Conservation (phyloP, 345 rosid genomes). For the Cochlearia excelsa region DNA sequence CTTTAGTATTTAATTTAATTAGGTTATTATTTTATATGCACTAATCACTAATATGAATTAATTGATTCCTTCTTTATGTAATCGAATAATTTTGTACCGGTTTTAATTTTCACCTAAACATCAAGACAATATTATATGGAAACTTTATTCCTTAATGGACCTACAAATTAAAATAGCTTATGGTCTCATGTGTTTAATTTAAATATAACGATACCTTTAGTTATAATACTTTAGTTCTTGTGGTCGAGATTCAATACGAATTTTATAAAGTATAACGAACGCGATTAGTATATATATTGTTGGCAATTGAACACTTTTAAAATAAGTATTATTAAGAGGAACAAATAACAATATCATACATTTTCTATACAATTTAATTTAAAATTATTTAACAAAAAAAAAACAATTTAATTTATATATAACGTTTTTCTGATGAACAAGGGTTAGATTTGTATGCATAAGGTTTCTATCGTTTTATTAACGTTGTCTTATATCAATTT, state of each 20-base stretch:
- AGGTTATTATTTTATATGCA: background rate
- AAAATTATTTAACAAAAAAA: too few relatives aligned
- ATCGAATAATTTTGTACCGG: constrained; percentile 20
- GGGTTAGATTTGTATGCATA: too few relatives aligned
- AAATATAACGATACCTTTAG: background rate
- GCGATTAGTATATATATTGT: too few relatives aligned
- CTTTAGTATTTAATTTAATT: constrained; percentile 22
- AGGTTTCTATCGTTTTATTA: too few relatives aligned
- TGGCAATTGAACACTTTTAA: too few relatives aligned
- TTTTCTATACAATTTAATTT: too few relatives aligned
- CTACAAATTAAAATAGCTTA: constrained; percentile 20
- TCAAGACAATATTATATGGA: constrained; percentile 14
- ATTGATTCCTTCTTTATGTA: constrained; percentile 19
- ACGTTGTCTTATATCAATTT: background rate
- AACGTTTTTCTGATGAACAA: too few relatives aligned
- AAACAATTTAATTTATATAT: too few relatives aligned
- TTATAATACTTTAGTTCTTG: background rate
- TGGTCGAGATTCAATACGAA: background rate
- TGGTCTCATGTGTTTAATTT: background rate
- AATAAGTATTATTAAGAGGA: too few relatives aligned
- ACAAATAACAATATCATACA: too few relatives aligned
- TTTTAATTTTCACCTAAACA: constrained; percentile 29
- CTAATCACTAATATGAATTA: background rate
- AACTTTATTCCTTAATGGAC: too few relatives aligned
- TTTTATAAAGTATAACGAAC: background rate